phyloP scores from a whole-genome alignment of 108 stramenopile genomes.

The Poteriospumella lacustris region DNA sequence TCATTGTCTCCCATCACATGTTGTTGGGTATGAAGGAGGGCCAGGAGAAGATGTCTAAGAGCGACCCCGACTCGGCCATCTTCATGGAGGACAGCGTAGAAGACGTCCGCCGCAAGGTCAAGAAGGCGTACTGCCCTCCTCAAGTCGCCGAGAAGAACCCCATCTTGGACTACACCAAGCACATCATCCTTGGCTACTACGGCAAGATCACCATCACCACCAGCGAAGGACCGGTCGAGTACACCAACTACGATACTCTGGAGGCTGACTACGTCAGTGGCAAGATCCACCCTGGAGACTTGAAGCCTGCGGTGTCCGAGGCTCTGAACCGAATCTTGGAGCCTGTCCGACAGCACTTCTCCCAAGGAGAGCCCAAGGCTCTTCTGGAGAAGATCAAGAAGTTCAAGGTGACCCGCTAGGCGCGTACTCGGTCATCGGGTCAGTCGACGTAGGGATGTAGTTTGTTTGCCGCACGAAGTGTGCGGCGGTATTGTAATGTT shows the following conservation, averaged over 20 bases:
- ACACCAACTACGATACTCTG: slow-evolving; percentile 66
- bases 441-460: no score
- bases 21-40: slow-evolving; percentile 92
- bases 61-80: slow-evolving; percentile 95
- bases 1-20: slow-evolving; percentile 58
- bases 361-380: slow-evolving; percentile 70
- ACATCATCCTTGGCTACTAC: slow-evolving; percentile 78
- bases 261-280: slow-evolving; percentile 72
- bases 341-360: slow-evolving; percentile 93
- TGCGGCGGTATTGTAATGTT: no score
- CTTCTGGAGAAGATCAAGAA: slow-evolving; percentile 75
- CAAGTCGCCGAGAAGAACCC: slow-evolving; percentile 70
- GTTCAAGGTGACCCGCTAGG: slow-evolving; percentile 46
- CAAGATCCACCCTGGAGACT: slow-evolving; percentile 85
- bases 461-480: no score
- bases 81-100: slow-evolving; percentile 96
- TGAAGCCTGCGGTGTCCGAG: slow-evolving; percentile 79
- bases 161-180: slow-evolving; percentile 85
- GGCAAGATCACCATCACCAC: slow-evolving; percentile 42
- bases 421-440: no score
- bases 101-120: slow-evolving; percentile 85
- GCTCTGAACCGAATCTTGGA: slow-evolving; percentile 80
- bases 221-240: slow-evolving; percentile 31
- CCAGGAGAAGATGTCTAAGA: slow-evolving; percentile 99
- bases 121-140: slow-evolving; percentile 85